These are phyloP conservation scores for Ilex asprella DNA, from an alignment of 257 asterid species.

Conservation along the genomic window DNA sequence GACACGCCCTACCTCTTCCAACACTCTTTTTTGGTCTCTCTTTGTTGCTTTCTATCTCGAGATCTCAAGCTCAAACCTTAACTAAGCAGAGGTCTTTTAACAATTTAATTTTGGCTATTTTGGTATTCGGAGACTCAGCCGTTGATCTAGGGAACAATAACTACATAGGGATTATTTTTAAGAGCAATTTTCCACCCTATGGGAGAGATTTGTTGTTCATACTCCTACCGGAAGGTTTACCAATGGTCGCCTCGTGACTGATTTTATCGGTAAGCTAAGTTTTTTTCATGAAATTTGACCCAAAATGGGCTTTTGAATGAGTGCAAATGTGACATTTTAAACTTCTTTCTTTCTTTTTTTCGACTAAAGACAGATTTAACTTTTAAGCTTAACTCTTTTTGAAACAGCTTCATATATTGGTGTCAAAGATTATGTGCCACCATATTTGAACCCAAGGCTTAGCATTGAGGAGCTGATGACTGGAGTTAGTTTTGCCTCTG, in stretches of 20 bases:
- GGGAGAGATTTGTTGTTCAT: conserved; percentile 53
- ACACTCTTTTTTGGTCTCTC: conserved; percentile 5
- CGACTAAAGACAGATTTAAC: too few relatives aligned
- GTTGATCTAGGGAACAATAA: conserved; percentile 80
- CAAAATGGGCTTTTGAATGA: not conserved
- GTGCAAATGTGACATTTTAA: too few relatives aligned
- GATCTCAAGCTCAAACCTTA: not conserved
- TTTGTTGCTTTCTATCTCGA: conserved; percentile 2
- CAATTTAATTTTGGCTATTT: conserved; percentile 32
- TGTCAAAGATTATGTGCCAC: conserved; percentile 54
- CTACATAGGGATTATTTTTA: conserved; percentile 37
- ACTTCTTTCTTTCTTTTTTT: too few relatives aligned
- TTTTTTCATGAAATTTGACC: too few relatives aligned
- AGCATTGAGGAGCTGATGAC: conserved; percentile 39
- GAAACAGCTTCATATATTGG: conserved; percentile 59
- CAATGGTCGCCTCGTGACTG: conserved; percentile 64
- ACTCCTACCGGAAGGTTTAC: conserved; percentile 67
- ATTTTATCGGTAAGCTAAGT: conserved; percentile 43
- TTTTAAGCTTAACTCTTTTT: too few relatives aligned
- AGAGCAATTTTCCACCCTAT: conserved; percentile 64
- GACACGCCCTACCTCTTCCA: not conserved
- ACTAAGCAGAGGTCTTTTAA: not conserved
- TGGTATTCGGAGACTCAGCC: conserved; percentile 78
- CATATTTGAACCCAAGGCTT: conserved; percentile 57
- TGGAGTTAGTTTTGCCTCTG: conserved; percentile 91